Base-by-base conservation (phyloP, 108 stramenopile species). In the Thalassiosira profunda region DNA sequence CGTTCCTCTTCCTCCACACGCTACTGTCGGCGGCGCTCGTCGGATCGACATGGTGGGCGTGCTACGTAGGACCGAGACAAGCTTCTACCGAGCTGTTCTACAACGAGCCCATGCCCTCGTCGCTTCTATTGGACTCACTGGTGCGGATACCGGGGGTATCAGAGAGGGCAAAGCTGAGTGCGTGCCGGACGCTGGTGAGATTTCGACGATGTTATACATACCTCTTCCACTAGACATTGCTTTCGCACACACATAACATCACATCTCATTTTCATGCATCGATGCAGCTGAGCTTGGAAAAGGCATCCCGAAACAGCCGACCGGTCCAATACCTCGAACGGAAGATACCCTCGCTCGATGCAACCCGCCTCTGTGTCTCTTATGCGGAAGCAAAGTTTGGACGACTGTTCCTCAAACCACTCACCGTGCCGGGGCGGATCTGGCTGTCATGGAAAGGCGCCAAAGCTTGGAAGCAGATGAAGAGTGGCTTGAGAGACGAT, bases 381-480 rank as follows among this genome's bases (percentile, higher is more conserved):
- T 80, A 63, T 33, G 74, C 73, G 1, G 79, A 80, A 30, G 79
- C 79, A 14, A 80, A 80, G 48, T 37, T 80, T 8, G 73, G 73
- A 24, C 51, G 79, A 48, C 49, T 80, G 17, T 54, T 74, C 29
- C 52, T 74, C 25, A 80, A 80, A 51, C 79, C 79, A 5, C 37
- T 80, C 0, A 80, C 79, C 14, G 34, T 80, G 17, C 79, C 79
- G 5, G 67, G 35, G n/a, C 53, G 79, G 30, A 70, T 80, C 8
- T 80, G 79, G 79, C 34, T 80, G 18, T 75, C 73, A 5, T 75
- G 66, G 57, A 74, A 62, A 24, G 79, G 68, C 10, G 44, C 73
- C 20, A 63, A 70, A 54, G 25, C 57, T 15, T 63, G 48, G 71
- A 58, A 66, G 37, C 73, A 51, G 26, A n/a, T n/a, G n/a, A n/a